These are phyloP conservation scores for Zalerion maritima DNA, from an alignment of 495 filamentous ascomycete species.

Conservation along the genomic window DNA sequence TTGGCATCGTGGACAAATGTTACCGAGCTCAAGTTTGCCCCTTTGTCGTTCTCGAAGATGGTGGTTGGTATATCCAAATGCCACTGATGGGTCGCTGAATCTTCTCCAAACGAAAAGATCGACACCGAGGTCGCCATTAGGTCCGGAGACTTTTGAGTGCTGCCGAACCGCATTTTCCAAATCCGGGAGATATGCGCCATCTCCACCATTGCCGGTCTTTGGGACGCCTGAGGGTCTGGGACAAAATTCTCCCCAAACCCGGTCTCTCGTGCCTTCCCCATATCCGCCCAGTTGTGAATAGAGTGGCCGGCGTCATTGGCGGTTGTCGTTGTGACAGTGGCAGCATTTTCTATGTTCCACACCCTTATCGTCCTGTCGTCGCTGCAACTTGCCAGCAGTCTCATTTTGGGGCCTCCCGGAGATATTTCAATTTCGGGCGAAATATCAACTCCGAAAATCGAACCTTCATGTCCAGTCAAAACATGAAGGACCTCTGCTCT, in stretches of 20 bases:
- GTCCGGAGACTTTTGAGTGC: constrained; percentile 7
- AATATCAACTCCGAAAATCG: constrained; percentile 75
- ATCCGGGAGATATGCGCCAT: constrained; percentile 85
- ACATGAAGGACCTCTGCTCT: constrained; percentile 44
- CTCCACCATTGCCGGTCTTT: constrained; percentile 40
- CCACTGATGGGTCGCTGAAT: constrained; percentile 61
- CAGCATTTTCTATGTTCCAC: constrained; percentile 53
- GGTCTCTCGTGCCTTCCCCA: constrained; percentile 27
- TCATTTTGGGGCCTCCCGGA: constrained; percentile 19
- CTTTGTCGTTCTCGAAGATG: constrained; percentile 4
- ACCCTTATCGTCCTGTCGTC: constrained; percentile 85
- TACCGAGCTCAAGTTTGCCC: constrained; percentile 32
- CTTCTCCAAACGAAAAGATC: constrained; percentile 67
- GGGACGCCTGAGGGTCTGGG: constrained; percentile 12
- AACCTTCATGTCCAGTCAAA: constrained; percentile 84
- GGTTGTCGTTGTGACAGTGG: background rate
- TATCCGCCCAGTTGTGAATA: constrained; percentile 17
- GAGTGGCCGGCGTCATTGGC: constrained; percentile 4
- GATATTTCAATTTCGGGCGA: constrained; percentile 42
- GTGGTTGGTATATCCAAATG: no score
- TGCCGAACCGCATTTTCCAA: constrained; percentile 61
- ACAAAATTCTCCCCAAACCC: constrained; percentile 25
- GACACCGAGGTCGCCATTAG: constrained; percentile 19
- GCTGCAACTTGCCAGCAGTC: constrained; percentile 78
- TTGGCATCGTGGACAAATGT: no score